Conservation (phyloP, 345 rosid species). For the Melaleuca alternifolia region DNA sequence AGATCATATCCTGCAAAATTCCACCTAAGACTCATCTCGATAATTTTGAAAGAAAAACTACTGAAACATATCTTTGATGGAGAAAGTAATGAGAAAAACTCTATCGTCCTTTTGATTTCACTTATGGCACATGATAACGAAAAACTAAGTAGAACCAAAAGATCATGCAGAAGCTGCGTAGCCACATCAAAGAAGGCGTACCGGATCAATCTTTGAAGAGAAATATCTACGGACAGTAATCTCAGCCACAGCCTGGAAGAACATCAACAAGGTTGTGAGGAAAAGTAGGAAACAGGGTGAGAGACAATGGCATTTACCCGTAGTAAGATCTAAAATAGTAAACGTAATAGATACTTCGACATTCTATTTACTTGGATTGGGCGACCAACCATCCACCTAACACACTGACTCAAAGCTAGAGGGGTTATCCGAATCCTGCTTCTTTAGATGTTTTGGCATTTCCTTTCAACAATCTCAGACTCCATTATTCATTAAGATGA, state of each 20-base stretch:
- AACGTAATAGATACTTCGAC: not conserved
- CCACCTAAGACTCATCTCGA: not conserved
- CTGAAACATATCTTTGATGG: not conserved
- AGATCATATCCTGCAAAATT: constrained; percentile 67
- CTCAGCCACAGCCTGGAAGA: constrained; percentile 82
- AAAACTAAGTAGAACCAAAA: not conserved
- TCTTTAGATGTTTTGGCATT: not conserved
- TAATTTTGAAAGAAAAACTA: not conserved
- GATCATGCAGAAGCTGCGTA: not conserved
- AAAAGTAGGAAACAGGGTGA: not conserved
- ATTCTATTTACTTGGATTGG: not conserved
- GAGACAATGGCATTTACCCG: not conserved
- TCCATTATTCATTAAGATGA: not conserved
- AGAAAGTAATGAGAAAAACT: not conserved
- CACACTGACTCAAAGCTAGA: not conserved
- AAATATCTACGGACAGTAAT: constrained; percentile 66
- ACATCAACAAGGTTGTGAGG: not conserved
- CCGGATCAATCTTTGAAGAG: constrained; percentile 47
- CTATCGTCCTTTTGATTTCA: not conserved
- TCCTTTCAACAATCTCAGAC: not conserved
- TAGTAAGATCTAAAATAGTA: not conserved
- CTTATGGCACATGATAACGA: not conserved
- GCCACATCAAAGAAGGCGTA: constrained; percentile 17
- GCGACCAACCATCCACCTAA: not conserved
- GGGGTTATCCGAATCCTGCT: not conserved